Conservation (phyloP, 2,329 filamentous ascomycete species). For the Pestalotiopsis fici region DNA sequence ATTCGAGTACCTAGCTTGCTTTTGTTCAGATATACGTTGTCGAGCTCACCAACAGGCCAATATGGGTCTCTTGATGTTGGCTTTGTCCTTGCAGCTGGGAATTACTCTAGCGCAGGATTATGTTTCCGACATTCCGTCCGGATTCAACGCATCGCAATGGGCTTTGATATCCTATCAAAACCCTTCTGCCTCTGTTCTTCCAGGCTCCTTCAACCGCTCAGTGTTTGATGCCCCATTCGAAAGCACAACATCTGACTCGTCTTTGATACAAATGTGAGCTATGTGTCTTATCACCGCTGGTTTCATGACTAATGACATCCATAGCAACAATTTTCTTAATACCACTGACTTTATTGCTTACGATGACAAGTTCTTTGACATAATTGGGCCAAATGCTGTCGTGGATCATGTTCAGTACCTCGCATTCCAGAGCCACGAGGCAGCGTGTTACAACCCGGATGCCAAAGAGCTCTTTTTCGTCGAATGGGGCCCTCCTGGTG, state of each 20-base stretch:
- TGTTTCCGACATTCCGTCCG: background rate
- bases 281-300: background rate
- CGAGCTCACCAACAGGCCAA: background rate
- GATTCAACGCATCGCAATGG: background rate
- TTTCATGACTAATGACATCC: background rate
- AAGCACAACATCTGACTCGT: background rate
- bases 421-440: background rate
- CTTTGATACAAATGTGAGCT: background rate
- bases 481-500: background rate
- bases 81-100: background rate
- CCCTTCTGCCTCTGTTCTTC: background rate
- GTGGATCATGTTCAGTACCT: background rate
- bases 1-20: too few species aligned
- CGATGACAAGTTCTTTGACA: background rate
- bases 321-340: background rate
- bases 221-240: background rate
- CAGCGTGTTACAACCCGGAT: background rate
- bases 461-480: background rate
- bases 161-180: background rate
- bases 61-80: background rate
- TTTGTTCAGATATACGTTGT: too few species aligned
- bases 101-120: background rate
- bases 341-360: conserved; percentile 4
- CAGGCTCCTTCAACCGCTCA: background rate
- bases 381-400: background rate